A percentile compares a stretch with the other conserved stretches of the same genome.
phyloP scores from a whole-genome alignment of 106 monocot genomes.

The Hemerocallis citrina region DNA sequence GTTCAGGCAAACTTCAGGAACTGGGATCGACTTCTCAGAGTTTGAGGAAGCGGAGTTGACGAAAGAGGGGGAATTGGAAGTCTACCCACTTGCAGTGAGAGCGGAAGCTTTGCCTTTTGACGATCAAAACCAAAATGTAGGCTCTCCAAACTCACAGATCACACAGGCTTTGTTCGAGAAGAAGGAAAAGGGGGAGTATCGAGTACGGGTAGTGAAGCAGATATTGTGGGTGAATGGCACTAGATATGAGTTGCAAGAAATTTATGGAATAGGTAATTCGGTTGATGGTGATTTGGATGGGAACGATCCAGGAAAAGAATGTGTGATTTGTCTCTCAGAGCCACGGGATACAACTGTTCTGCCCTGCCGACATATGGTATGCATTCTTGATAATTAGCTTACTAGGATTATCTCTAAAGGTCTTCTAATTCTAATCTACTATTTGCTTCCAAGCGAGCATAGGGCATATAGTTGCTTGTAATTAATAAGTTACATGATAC shows the following conservation, averaged over 20 bases:
- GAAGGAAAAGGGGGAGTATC: constrained; percentile 42
- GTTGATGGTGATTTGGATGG: constrained; percentile 42
- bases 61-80: constrained; percentile 37
- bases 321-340: constrained; percentile 73
- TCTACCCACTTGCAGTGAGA: constrained; percentile 46
- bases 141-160: constrained; percentile 38
- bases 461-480: too few species aligned
- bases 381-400: neutral
- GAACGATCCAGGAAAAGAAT: constrained; percentile 76
- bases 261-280: constrained; percentile 60
- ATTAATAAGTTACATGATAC: too few species aligned
- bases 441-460: too few species aligned
- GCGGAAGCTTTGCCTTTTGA: constrained; percentile 37
- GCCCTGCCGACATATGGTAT: constrained; percentile 77
- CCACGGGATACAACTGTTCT: constrained; percentile 69
- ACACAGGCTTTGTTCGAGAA: constrained; percentile 57
- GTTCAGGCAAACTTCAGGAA: constrained; percentile 56
- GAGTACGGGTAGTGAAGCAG: constrained; percentile 42
- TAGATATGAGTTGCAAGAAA: constrained; percentile 70
- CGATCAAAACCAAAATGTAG: constrained; percentile 10
- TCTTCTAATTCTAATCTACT: too few species aligned
- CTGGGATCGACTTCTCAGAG: constrained; percentile 44
- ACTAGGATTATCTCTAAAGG: neutral
- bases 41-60: constrained; percentile 44
- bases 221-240: constrained; percentile 55